Percentiles rank a stretch among this genome's conserved stretches.
Evolutionary conservation across 2,329 filamentous ascomycete species (phyloP).

Genomic region (Cordyceps pruinosa): DNA sequence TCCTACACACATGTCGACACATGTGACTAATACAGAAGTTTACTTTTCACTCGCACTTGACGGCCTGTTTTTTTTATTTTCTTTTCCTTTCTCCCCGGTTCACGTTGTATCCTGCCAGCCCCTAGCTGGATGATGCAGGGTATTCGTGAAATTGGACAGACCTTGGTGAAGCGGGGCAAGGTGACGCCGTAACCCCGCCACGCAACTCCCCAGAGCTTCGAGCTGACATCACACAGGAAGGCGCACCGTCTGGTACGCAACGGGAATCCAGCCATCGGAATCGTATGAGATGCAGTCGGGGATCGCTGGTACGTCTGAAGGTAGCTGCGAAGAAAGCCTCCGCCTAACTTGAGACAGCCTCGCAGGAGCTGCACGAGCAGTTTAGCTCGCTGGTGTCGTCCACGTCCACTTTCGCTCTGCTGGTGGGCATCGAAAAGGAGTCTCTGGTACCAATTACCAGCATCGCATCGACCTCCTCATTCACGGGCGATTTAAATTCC

Average conservation of each 20-base stretch:
- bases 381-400: constrained; percentile 64
- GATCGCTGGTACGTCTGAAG: constrained; percentile 54
- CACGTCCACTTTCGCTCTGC: constrained; percentile 57
- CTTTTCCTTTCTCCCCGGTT: neutral
- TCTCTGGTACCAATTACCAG: constrained; percentile 53
- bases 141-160: neutral
- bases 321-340: neutral
- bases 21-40: neutral
- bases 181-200: constrained; percentile 4
- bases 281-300: constrained; percentile 62
- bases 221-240: neutral
- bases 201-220: neutral
- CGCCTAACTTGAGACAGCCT: constrained; percentile 44
- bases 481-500: constrained; percentile 56
- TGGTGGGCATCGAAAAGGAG: constrained; percentile 65
- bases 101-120: neutral
- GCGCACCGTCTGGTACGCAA: neutral
- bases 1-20: neutral
- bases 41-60: neutral
- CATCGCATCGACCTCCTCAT: constrained; percentile 50
- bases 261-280: neutral
- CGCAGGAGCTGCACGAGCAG: constrained; percentile 66
- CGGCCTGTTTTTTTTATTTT: neutral
- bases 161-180: constrained; percentile 3
- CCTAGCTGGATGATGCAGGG: neutral